Evolutionary conservation across 179 eudicot genomes (phyloP), one percentile per base, ranked within the genome.

Genomic region (Silene vulgaris): DNA sequence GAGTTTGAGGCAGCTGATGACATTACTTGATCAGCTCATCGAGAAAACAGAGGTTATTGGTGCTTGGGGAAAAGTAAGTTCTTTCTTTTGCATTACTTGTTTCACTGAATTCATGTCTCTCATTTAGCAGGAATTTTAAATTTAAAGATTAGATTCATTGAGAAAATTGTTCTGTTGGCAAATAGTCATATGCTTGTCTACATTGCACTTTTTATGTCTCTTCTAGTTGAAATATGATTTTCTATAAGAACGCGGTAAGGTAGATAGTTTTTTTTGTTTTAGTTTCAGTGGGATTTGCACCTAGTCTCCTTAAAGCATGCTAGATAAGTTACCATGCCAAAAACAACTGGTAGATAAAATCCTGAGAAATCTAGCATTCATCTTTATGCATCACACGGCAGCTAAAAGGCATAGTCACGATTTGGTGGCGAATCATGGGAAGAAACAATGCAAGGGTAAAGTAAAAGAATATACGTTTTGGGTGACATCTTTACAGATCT

Each of bases 61-160:
- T 77, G 95, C 87, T 17, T 95, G 97, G 97, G 13, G 68, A 45
- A 87, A 85, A 77, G 99, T 95, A 87, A 32, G 89, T 80, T 19
- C 29, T 48, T 65, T 7, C 40, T 78, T 43, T 70, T 20, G 5
- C 3, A 20, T 60, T 19, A 35, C 35, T 54, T 6, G 8, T 43
- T 64, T 28, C 77, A 43, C 59, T 72, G 30, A 35, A 32, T 56
- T 45, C 75, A 64, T 54, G 45, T 26, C 9, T 6, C 16, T 17
- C 73, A 11, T 64, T 5, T n/a, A 23, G 20, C 62, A 7, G 69
- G 65, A n/a, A 28, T 13, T 48, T 21, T 61, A 9, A 5, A 60
- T 40, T n/a, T 26, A 21, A 61, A 21, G 8, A 65, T 62, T 29
- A 50, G 17, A 13, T 45, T 28, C 30, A 1, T 30, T 23, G 28